Conservation (phyloP, 768 basidiomycete species). For the Coprinopsis cinerea region DNA sequence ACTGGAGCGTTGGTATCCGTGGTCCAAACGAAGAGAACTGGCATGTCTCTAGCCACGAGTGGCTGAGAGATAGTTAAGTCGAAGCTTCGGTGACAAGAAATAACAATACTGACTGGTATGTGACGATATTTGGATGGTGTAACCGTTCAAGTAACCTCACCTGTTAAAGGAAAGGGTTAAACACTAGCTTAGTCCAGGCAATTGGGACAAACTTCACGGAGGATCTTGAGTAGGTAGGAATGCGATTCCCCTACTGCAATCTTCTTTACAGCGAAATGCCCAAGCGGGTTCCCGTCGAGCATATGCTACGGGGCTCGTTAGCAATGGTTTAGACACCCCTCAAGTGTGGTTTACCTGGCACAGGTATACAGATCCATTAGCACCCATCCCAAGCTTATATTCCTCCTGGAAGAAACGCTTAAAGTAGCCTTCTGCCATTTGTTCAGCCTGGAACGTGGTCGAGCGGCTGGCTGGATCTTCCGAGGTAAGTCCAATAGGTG, state of each 20-base stretch:
- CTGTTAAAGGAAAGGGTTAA: constrained; percentile 3
- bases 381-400: constrained; percentile 87
- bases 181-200: constrained; percentile 36
- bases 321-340: neutral
- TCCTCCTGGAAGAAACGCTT: constrained; percentile 91
- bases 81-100: neutral
- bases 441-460: constrained; percentile 54
- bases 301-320: constrained; percentile 52
- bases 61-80: constrained; percentile 29
- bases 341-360: constrained; percentile 56
- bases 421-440: constrained; percentile 91
- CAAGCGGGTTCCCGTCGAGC: constrained; percentile 82
- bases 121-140: constrained; percentile 89
- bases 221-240: constrained; percentile 73
- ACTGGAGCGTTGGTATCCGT: constrained; percentile 84
- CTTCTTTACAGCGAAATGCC: constrained; percentile 93
- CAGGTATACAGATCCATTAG: constrained; percentile 85
- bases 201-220: constrained; percentile 58
- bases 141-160: constrained; percentile 56
- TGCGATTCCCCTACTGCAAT: constrained; percentile 92
- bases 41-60: constrained; percentile 85
- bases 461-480: constrained; percentile 9
- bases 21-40: constrained; percentile 89
- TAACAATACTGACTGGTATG: constrained; percentile 59
- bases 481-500: constrained; percentile 22